phyloP scores from a whole-genome alignment of 495 filamentous ascomycete species.

The Trichoderma asperelloides region DNA sequence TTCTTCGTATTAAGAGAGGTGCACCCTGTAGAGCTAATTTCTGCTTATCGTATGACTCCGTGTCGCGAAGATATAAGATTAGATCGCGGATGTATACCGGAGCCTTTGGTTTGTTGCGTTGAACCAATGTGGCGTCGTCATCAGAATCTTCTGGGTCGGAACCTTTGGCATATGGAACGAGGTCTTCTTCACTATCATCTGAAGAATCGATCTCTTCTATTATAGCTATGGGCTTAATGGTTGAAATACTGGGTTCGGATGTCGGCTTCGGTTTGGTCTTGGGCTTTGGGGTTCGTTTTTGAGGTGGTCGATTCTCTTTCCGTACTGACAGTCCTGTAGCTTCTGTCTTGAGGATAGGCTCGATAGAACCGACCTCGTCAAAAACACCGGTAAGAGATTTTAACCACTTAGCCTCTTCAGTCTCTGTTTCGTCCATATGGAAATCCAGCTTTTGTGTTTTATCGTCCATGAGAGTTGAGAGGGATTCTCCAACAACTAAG shows the following conservation, averaged over 20 bases:
- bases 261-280: constrained; percentile 17
- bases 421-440: constrained; percentile 68
- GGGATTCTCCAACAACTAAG: constrained; percentile 76
- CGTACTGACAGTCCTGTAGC: background rate
- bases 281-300: constrained; percentile 16
- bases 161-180: constrained; percentile 80
- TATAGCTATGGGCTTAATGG: constrained; percentile 36
- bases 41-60: constrained; percentile 75
- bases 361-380: constrained; percentile 55
- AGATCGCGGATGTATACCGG: constrained; percentile 92
- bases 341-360: constrained; percentile 30
- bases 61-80: constrained; percentile 65
- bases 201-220: constrained; percentile 61
- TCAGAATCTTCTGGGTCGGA: constrained; percentile 88
- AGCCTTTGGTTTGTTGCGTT: constrained; percentile 69
- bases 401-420: constrained; percentile 70
- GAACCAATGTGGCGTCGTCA: constrained; percentile 80
- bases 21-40: constrained; percentile 70
- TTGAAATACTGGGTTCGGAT: constrained; percentile 13
- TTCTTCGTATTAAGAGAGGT: constrained; percentile 73
- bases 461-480: constrained; percentile 74
- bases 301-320: constrained; percentile 15
- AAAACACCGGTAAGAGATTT: constrained; percentile 51
- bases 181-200: constrained; percentile 56
- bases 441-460: constrained; percentile 68